phyloP scores from a whole-genome alignment of 352 stramenopile genomes.

The Lagenidium sp. region DNA sequence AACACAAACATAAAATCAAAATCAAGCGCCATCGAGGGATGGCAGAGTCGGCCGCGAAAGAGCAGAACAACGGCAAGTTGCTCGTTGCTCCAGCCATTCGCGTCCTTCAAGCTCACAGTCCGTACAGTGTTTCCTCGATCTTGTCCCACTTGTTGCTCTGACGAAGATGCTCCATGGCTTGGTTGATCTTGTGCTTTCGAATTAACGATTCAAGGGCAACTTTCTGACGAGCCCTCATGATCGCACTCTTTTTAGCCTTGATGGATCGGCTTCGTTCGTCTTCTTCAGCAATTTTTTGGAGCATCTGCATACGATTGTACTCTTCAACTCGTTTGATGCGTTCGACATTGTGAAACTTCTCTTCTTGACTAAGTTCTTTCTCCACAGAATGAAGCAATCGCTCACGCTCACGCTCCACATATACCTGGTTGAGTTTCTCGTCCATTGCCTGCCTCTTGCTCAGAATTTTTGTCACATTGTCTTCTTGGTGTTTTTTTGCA shows the following conservation, averaged over 20 bases:
- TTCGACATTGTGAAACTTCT: slow-evolving; percentile 63
- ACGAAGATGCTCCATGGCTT: slow-evolving; percentile 59
- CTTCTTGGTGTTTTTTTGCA: slow-evolving; percentile 26
- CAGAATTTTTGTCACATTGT: slow-evolving; percentile 25
- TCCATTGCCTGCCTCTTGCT: slow-evolving; percentile 33
- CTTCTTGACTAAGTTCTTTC: slow-evolving; percentile 33
- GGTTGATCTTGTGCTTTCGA: slow-evolving; percentile 53
- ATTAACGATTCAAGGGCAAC: slow-evolving; percentile 50
- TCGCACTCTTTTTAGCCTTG: slow-evolving; percentile 50
- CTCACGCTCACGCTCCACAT: slow-evolving; percentile 26
- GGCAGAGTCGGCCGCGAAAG: no score
- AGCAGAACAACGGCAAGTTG: no score
- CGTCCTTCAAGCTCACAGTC: slow-evolving; percentile 14
- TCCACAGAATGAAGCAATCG: slow-evolving; percentile 44
- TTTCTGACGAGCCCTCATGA: slow-evolving; percentile 52
- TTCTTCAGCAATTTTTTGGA: slow-evolving; percentile 42
- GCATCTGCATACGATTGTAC: slow-evolving; percentile 50
- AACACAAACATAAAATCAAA: no score
- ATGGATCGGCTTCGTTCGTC: slow-evolving; percentile 47
- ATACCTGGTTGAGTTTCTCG: slow-evolving; percentile 26
- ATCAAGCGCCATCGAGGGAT: no score
- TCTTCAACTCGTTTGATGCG: slow-evolving; percentile 65
- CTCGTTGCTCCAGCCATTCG: no score
- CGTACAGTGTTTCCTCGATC: slow-evolving; percentile 70
- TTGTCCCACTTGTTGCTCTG: slow-evolving; percentile 69